These are phyloP conservation scores for Quercus lobata DNA, from an alignment of 331 rosid genomes.

Conservation along the genomic window DNA sequence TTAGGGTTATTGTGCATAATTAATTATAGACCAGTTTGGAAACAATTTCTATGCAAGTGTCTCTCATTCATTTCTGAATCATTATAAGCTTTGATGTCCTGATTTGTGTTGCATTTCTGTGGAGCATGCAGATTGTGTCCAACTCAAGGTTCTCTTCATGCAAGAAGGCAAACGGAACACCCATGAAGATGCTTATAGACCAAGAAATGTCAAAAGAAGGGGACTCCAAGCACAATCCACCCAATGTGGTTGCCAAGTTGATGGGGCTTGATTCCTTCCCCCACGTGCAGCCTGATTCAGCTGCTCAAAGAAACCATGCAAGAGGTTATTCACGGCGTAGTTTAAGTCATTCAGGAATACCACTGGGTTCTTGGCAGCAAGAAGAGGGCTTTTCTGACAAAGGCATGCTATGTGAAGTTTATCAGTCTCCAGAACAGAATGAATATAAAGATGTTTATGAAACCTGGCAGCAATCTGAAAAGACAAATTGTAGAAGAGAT, in stretches of 20 bases:
- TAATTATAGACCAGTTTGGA: neutral
- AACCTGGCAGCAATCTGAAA: slow-evolving; percentile 70
- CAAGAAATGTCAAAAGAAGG: slow-evolving; percentile 82
- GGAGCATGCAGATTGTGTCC: slow-evolving; percentile 45
- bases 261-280: slow-evolving; percentile 94
- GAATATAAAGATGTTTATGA: slow-evolving; percentile 53
- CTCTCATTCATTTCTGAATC: slow-evolving; percentile 3
- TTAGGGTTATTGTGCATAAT: slow-evolving; percentile 4
- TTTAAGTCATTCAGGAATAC: slow-evolving; percentile 36
- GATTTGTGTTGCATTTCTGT: slow-evolving; percentile 24
- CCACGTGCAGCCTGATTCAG: slow-evolving; percentile 40
- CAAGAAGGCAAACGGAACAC: slow-evolving; percentile 45
- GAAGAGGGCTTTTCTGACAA: slow-evolving; percentile 44
- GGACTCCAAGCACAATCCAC: slow-evolving; percentile 48
- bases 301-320: slow-evolving; percentile 47
- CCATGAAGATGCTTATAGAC: slow-evolving; percentile 76
- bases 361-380: slow-evolving; percentile 46
- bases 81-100: slow-evolving; percentile 8
- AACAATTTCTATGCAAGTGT: neutral
- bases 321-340: slow-evolving; percentile 44
- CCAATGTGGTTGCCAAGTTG: slow-evolving; percentile 88
- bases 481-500: slow-evolving; percentile 45
- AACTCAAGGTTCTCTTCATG: slow-evolving; percentile 48
- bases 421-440: slow-evolving; percentile 38
- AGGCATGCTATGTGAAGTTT: slow-evolving; percentile 43